Conservation (phyloP, 2,329 filamentous ascomycete genomes). For the Cercospora sp. region DNA sequence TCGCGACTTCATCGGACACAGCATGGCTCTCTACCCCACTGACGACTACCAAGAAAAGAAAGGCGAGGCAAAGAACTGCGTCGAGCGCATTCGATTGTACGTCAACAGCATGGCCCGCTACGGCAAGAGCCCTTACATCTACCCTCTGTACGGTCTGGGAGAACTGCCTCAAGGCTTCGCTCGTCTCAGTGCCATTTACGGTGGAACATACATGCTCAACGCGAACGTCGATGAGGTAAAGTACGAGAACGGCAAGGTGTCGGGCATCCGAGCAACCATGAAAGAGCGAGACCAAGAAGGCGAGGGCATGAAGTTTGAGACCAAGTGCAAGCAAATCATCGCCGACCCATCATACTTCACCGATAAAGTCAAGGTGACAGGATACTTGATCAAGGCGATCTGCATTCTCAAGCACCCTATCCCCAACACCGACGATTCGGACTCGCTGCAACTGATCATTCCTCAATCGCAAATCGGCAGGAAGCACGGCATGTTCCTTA, state of each 20-base stretch:
- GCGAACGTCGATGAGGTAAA: constrained; percentile 86
- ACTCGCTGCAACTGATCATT: constrained; percentile 94
- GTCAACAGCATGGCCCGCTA: constrained; percentile 97
- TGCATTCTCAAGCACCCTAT: constrained; percentile 96
- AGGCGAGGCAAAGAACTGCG: constrained; percentile 77
- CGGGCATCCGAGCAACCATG: constrained; percentile 97
- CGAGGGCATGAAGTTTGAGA: constrained; percentile 84
- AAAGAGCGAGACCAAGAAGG: constrained; percentile 73
- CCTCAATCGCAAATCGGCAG: constrained; percentile 95
- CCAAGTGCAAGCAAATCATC: constrained; percentile 93
- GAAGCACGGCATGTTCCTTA: constrained; percentile 73
- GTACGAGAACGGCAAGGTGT: constrained; percentile 76
- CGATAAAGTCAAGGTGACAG: constrained; percentile 79
- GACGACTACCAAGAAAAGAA: constrained; percentile 78
- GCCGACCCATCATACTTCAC: constrained; percentile 97
- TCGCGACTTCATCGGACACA: constrained; percentile 94
- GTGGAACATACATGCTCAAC: constrained; percentile 99
- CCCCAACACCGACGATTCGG: constrained; percentile 80
- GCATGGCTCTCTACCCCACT: constrained; percentile 93
- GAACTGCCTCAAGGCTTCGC: constrained; percentile 98
- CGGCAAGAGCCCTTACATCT: constrained; percentile 99
- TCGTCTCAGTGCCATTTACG: constrained; percentile 95
- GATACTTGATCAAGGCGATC: constrained; percentile 92
- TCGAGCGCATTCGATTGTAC: constrained; percentile 91
- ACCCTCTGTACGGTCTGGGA: constrained; percentile 94